Evolutionary conservation across 192 early-diverging fungal genomes (phyloP), one percentile per base, ranked within the genome.

Genomic region (Geranomyces michiganensis): DNA sequence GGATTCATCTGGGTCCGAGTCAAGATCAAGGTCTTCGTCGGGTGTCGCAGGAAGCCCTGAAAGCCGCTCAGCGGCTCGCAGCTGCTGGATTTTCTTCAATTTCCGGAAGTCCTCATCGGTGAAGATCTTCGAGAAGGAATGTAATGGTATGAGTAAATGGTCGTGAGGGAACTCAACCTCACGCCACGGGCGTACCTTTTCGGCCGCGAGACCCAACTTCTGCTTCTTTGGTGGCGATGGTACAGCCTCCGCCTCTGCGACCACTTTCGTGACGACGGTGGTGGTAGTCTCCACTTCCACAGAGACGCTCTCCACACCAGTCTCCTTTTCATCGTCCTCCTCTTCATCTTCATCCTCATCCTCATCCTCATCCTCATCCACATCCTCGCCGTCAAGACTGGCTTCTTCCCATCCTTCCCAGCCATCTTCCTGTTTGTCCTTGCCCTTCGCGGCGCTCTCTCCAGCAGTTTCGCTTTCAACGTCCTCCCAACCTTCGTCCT

Each of bases 41-140:
- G 67, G 32, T 17, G 62, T 48, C 1, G 63, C 45, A 0, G 51
- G 53, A 15, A 75, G 56, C 4, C 87, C 87, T 15, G 79, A 62
- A 69, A 88, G 62, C 31, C 68, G 69, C 36, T 89, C 85, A 22
- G 85, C 84, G 64, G 92, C 89, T 51, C 85, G 74, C 27, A 89
- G 77, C 59, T 85, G 79, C 73, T 89, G 91, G 30, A 94, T 83
- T 67, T 90, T 88, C 59, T 91, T 82, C 70, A 99, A 88, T 62
- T 86, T 89, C 27, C 84, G 89, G 80, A 97, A 97, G 83, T 99
- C 96, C 29, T 93, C 92, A 33, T 92, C 89, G 46, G 94, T 96
- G 55, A 96, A 84, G 62, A 98, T 92, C 73, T 89, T 7, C 12
- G 13, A n/a, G n/a, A 64, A 64, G 82, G 31, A 62, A 43, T 9